Base-by-base conservation (phyloP, 2,329 filamentous ascomycete species). In the Cucurbitaria berberidis region DNA sequence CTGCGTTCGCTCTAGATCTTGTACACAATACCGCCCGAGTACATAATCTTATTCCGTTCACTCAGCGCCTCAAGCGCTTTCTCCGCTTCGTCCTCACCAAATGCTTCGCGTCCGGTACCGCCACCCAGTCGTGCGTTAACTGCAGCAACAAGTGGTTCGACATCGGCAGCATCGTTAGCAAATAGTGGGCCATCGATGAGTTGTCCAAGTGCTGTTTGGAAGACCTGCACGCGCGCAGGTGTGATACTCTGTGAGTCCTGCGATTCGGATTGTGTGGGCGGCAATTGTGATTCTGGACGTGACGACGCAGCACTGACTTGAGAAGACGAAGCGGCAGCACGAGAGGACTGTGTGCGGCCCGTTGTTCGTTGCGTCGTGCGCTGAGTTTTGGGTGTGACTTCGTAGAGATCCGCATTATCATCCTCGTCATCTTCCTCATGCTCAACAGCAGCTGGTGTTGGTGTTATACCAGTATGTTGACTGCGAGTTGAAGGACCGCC, bases 1-100 rank as follows among this genome's bases (percentile, higher is more conserved):
- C 24, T 3, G 16, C 4, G 1, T 11, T n/a, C 30, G 2, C 8
- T 34, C 24, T 73, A 76, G 29, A 76, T 74, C 77, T 81, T 82
- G 60, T 81, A 82, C 52, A 82, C 78, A 45, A 81, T 77, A 2
- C 76, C 80, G 29, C 76, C 79, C 46, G 73, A 76, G 51, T 64
- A 74, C 93, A 99, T 99, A 70, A 99, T 87, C 79, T 93, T 88
- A 74, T 97, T 97, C 65, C 83, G 81, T 60, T 90, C 87, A 67
- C 91, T 88, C 85, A 99, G 87, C 71, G 84, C 86, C 75, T 86
- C 85, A 51, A 99, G 79, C 39, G 91, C 93, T 74, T 88, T 84
- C 52, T 89, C 78, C 0, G 89, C 91, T 76, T 99, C 95, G 0
- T 79, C 80, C 32, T 82, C 82, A 22, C 80, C 82, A 76, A 96